phyloP scores from a whole-genome alignment of 768 basidiomycete species.

The Gloeostereum incarnatum region DNA sequence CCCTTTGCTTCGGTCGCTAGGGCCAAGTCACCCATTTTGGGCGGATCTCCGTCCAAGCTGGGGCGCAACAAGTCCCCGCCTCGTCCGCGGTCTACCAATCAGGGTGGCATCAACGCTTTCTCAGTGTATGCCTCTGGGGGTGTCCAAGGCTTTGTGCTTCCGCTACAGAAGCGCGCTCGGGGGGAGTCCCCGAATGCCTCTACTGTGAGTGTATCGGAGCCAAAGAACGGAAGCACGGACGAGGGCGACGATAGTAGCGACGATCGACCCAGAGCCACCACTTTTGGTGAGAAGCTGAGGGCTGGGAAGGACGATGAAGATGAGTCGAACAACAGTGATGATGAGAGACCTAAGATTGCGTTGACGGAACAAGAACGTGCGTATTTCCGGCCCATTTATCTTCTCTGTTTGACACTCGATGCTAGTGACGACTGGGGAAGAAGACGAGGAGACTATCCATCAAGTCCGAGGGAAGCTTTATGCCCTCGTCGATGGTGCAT shows the following conservation, averaged over 20 bases:
- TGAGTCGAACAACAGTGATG: constrained; percentile 33
- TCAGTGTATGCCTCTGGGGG: constrained; percentile 46
- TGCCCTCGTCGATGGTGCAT: constrained; percentile 45
- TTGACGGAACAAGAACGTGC: constrained; percentile 64
- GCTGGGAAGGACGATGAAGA: constrained; percentile 54
- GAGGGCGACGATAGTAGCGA: constrained; percentile 30
- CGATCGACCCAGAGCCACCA: constrained; percentile 28
- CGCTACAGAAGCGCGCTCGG: constrained; percentile 46
- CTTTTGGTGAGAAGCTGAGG: constrained; percentile 61
- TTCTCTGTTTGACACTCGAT: background rate
- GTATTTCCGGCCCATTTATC: constrained; percentile 11
- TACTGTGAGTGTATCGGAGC: constrained; percentile 40
- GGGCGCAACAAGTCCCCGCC: constrained; percentile 48
- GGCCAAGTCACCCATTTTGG: constrained; percentile 45
- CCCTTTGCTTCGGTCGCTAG: constrained; percentile 39
- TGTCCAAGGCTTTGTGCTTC: constrained; percentile 39
- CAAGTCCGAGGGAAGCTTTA: constrained; percentile 76
- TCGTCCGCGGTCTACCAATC: constrained; percentile 25
- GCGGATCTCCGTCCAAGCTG: constrained; percentile 28
- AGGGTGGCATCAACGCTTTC: constrained; percentile 43
- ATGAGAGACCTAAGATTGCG: constrained; percentile 37
- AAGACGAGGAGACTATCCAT: constrained; percentile 70
- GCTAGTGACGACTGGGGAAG: constrained; percentile 69
- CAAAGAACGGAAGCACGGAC: constrained; percentile 19
- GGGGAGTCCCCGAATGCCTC: constrained; percentile 39